Percentiles rank a stretch among this genome's conserved stretches.
Evolutionary conservation across 257 asterid species (phyloP).

Genomic region (Solanum ahanhuiri): DNA sequence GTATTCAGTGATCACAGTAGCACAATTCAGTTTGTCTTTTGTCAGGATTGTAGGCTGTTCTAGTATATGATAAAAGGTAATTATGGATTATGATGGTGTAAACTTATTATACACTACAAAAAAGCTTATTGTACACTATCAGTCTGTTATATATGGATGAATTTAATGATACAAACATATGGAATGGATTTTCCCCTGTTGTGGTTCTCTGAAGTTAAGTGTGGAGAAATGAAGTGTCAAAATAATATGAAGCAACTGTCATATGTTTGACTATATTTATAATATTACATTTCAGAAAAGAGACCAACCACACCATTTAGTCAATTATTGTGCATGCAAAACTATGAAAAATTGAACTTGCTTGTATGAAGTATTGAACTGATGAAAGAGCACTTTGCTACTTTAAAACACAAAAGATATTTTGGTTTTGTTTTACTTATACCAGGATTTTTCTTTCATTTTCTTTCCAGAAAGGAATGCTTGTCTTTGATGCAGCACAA

Average conservation of each 20-base stretch:
- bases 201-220: neutral
- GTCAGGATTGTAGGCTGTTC: neutral
- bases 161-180: neutral
- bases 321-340: neutral
- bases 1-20: neutral
- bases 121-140: neutral
- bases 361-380: neutral
- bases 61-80: neutral
- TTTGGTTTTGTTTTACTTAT: neutral
- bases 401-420: neutral
- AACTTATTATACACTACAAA: neutral
- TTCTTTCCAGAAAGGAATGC: constrained; percentile 80
- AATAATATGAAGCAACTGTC: neutral
- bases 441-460: constrained; percentile 1
- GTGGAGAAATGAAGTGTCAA: neutral
- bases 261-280: neutral
- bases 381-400: neutral
- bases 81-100: neutral
- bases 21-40: neutral
- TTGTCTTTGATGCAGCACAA: constrained; percentile 77
- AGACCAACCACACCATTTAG: neutral
- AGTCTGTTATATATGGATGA: neutral
- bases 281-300: neutral
- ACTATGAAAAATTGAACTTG: neutral
- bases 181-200: neutral